Conservation (phyloP, 768 basidiomycete genomes). For the Termitomyces sp. region DNA sequence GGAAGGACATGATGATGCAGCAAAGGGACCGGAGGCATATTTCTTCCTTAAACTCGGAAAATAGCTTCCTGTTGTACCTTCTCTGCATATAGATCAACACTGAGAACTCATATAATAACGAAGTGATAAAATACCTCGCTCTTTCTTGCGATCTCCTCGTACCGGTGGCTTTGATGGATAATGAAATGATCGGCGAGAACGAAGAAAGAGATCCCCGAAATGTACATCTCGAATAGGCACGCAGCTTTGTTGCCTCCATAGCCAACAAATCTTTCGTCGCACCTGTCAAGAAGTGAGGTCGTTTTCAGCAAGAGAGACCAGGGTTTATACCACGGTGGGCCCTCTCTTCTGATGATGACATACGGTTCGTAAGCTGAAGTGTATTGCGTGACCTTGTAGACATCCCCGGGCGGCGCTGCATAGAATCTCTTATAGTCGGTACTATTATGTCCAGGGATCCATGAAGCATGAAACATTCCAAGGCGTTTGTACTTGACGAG, state of each 20-base stretch:
- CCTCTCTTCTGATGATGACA: constrained; percentile 74
- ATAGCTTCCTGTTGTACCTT: constrained; percentile 71
- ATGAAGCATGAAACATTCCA: constrained; percentile 74
- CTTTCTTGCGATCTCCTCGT: constrained; percentile 71
- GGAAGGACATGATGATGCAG: neutral
- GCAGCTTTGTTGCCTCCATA: constrained; percentile 94
- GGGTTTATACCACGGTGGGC: constrained; percentile 61
- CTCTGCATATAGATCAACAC: constrained; percentile 38
- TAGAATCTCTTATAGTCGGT: constrained; percentile 76
- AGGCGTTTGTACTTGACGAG: constrained; percentile 56
- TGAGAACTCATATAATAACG: neutral
- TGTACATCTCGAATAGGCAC: constrained; percentile 87
- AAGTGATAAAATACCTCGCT: constrained; percentile 47
- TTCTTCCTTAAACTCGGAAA: constrained; percentile 77
- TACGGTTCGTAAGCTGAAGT: constrained; percentile 89
- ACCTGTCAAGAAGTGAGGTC: constrained; percentile 45
- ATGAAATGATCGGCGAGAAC: constrained; percentile 87
- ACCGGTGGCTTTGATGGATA: constrained; percentile 82
- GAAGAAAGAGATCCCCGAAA: constrained; percentile 80
- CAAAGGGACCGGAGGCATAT: constrained; percentile 53
- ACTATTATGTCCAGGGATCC: constrained; percentile 77
- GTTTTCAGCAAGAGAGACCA: neutral
- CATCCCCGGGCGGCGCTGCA: constrained; percentile 52
- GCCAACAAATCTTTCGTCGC: constrained; percentile 87
- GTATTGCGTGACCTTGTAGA: constrained; percentile 75